Conservation (phyloP, 2,329 filamentous ascomycete genomes). For the Monosporascus sp. region DNA sequence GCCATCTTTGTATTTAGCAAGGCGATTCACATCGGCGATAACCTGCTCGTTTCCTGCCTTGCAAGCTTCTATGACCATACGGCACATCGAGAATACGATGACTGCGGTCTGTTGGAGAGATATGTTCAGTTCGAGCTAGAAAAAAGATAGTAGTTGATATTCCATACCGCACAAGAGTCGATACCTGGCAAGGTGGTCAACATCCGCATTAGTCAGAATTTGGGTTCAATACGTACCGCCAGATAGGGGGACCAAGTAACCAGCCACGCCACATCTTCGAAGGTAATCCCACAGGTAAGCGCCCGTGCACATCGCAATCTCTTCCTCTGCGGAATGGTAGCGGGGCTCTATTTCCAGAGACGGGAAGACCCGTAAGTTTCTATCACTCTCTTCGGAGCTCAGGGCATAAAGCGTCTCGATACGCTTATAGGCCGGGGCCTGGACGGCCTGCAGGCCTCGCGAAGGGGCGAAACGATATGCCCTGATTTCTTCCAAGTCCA, state of each 20-base stretch:
- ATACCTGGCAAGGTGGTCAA: conserved; percentile 29
- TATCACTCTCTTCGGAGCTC: conserved; percentile 34
- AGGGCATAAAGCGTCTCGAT: conserved; percentile 33
- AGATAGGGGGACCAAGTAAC: conserved; percentile 51
- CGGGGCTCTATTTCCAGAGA: conserved; percentile 40
- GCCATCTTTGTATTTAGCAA: conserved; percentile 24
- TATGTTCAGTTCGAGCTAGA: not conserved
- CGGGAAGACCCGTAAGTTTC: conserved; percentile 32
- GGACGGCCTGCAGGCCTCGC: conserved; percentile 53
- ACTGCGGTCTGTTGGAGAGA: conserved; percentile 15
- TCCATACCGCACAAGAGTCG: conserved; percentile 17
- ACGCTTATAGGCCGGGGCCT: conserved; percentile 38
- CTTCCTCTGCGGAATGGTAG: conserved; percentile 60
- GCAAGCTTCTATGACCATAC: conserved; percentile 49
- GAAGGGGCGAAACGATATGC: conserved; percentile 52
- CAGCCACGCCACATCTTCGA: conserved; percentile 42
- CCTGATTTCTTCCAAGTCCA: conserved; percentile 68
- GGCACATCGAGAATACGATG: conserved; percentile 45
- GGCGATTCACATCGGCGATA: conserved; percentile 32
- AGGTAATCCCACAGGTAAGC: conserved; percentile 65
- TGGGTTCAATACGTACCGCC: conserved; percentile 24
- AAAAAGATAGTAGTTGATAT: not conserved
- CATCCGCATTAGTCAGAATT: not conserved
- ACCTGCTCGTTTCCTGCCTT: conserved; percentile 34
- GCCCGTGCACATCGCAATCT: conserved; percentile 60